Evolutionary conservation across 768 basidiomycete genomes (phyloP).

Genomic region (Mycena metata): DNA sequence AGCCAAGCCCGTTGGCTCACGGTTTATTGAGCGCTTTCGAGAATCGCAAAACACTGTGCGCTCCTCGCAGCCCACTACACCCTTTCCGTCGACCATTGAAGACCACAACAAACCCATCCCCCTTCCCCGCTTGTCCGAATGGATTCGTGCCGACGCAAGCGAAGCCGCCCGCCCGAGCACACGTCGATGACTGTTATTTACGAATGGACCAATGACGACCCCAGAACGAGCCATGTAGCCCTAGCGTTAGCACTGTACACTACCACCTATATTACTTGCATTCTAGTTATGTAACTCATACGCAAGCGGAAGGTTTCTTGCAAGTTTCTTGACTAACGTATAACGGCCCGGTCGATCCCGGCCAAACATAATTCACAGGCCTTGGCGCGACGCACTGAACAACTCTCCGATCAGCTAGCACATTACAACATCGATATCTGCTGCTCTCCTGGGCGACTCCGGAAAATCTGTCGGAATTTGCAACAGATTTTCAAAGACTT

Average conservation of each 20-base stretch:
- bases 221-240: conserved; percentile 20
- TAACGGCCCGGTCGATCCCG: too few species aligned
- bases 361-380: too few species aligned
- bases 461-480: too few species aligned
- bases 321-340: too few species aligned
- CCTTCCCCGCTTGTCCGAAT: conserved; percentile 24
- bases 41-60: conserved; percentile 29
- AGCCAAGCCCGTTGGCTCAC: conserved; percentile 30
- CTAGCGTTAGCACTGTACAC: conserved; percentile 26
- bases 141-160: conserved; percentile 30
- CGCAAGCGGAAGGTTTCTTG: too few species aligned
- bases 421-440: neutral
- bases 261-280: conserved; percentile 1
- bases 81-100: conserved; percentile 25
- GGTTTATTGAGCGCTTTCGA: conserved; percentile 37
- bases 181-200: conserved; percentile 17
- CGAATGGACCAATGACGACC: conserved; percentile 18
- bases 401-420: conserved; percentile 4
- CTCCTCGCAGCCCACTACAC: conserved; percentile 9
- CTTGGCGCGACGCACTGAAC: too few species aligned
- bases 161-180: neutral
- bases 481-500: too few species aligned
- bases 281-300: too few species aligned
- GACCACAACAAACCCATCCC: conserved; percentile 37
- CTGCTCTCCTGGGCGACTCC: too few species aligned